These are phyloP conservation scores for Aspergillus haitiensis DNA, from an alignment of 495 filamentous ascomycete species.

Conservation along the genomic window DNA sequence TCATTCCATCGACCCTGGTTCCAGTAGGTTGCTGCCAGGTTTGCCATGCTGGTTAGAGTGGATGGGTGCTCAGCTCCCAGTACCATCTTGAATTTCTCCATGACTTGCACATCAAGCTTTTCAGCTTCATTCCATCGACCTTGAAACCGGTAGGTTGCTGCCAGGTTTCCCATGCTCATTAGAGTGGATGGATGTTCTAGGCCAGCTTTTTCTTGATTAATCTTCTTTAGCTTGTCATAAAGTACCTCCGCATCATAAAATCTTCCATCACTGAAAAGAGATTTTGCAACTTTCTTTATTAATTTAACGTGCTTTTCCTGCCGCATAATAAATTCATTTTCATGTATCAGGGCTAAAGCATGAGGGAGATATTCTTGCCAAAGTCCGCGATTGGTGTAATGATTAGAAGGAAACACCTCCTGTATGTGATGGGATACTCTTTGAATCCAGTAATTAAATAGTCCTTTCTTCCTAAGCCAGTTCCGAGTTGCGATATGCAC, in stretches of 20 bases:
- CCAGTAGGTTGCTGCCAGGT: conserved; percentile 19
- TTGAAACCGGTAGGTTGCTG: conserved; percentile 27
- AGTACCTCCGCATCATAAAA: not conserved
- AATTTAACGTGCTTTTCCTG: not conserved
- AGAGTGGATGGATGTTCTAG: conserved; percentile 26
- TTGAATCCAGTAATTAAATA: conserved; percentile 17
- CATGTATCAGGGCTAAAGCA: conserved; percentile 19
- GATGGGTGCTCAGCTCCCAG: conserved; percentile 15
- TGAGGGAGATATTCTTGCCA: conserved; percentile 33
- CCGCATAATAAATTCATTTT: conserved; percentile 5
- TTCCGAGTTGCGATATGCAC: conserved; percentile 38
- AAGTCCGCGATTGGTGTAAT: conserved; percentile 25
- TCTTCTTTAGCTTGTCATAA: not conserved
- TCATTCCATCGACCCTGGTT: conserved; percentile 39
- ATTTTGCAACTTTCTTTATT: conserved; percentile 5
- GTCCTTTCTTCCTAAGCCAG: conserved; percentile 30
- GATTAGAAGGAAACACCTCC: conserved; percentile 24
- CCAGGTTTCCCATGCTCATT: conserved; percentile 32
- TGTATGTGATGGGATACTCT: conserved; percentile 20
- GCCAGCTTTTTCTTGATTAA: conserved; percentile 4
- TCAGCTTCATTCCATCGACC: conserved; percentile 39
- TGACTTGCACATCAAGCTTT: conserved; percentile 30
- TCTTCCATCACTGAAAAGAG: conserved; percentile 6
- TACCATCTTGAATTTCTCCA: conserved; percentile 21
- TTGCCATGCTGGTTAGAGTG: conserved; percentile 15